These are phyloP conservation scores for Saccharomyces hybrid DNA, from an alignment of 1,139 yeast species.

Conservation along the genomic window DNA sequence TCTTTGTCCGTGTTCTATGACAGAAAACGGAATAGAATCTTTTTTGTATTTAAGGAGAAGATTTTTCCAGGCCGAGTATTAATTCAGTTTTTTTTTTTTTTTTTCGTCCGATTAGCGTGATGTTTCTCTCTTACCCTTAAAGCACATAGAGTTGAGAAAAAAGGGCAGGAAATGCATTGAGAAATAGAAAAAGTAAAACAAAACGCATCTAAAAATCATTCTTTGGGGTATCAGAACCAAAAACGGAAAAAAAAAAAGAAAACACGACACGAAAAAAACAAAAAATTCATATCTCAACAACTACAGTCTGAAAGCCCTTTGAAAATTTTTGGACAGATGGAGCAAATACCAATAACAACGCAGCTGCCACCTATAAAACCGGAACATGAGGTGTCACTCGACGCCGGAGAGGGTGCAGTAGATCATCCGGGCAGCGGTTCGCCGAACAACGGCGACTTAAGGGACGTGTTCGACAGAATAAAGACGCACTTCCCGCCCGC, in stretches of 20 bases:
- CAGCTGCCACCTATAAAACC: background rate
- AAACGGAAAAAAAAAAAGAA: background rate
- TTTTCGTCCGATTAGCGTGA: background rate
- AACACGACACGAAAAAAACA: background rate
- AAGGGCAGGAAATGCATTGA: background rate
- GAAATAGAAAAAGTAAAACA: background rate
- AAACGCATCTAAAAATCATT: background rate
- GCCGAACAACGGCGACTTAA: constrained; percentile 12
- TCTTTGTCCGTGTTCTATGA: background rate
- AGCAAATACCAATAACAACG: background rate
- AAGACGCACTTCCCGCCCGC: constrained; percentile 97
- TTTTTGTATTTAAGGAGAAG: background rate
- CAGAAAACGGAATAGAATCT: background rate
- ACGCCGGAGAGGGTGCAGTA: background rate
- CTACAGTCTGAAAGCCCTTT: too few species aligned
- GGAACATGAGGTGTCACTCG: constrained; percentile 1
- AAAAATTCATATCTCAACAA: background rate
- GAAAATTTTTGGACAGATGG: background rate
- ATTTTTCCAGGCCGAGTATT: background rate
- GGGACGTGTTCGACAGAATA: constrained; percentile 35
- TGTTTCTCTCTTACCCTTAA: background rate
- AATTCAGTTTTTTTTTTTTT: background rate
- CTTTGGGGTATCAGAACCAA: background rate
- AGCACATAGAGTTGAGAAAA: background rate
- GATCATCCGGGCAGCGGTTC: background rate